Conservation (phyloP, 2,329 filamentous ascomycete species). For the Aspergillus pseudoterreus region DNA sequence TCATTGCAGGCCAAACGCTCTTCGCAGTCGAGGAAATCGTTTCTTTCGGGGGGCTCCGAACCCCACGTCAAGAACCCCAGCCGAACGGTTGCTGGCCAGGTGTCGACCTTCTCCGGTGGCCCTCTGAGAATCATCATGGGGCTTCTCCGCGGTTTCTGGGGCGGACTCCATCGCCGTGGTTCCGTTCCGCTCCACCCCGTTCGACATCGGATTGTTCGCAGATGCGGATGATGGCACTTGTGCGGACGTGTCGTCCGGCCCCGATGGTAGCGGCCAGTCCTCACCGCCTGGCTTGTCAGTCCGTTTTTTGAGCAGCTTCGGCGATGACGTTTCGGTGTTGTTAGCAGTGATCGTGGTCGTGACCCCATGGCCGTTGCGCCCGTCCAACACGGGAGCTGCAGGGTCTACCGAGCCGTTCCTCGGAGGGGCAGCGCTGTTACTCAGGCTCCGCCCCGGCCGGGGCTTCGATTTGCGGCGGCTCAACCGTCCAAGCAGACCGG, state of each 20-base stretch:
- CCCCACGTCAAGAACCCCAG: slow-evolving; percentile 26
- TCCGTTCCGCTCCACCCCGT: slow-evolving; percentile 13
- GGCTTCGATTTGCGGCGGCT: slow-evolving; percentile 27
- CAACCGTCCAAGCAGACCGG: slow-evolving; percentile 31
- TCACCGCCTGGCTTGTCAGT: slow-evolving; percentile 18
- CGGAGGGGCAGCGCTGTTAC: not conserved
- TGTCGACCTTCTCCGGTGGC: not conserved
- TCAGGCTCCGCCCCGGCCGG: slow-evolving; percentile 31
- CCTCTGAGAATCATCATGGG: not conserved
- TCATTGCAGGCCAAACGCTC: slow-evolving; percentile 40
- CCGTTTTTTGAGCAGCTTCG: slow-evolving; percentile 27
- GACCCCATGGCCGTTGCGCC: slow-evolving; percentile 6
- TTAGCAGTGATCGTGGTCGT: slow-evolving; percentile 21
- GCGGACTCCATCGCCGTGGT: not conserved
- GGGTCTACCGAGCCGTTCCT: slow-evolving; percentile 24
- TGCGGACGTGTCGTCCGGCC: slow-evolving; percentile 2
- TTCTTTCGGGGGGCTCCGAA: slow-evolving; percentile 41
- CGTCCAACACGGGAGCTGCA: slow-evolving; percentile 11
- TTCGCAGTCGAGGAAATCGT: slow-evolving; percentile 42
- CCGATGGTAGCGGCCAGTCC: slow-evolving; percentile 25
- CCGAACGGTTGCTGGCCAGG: not conserved
- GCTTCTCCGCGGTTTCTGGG: not conserved
- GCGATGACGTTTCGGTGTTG: slow-evolving; percentile 15
- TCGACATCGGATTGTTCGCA: slow-evolving; percentile 9
- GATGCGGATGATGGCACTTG: not conserved